Base-by-base conservation (phyloP, 768 basidiomycete species). In the Hygrophorus pudorinus region DNA sequence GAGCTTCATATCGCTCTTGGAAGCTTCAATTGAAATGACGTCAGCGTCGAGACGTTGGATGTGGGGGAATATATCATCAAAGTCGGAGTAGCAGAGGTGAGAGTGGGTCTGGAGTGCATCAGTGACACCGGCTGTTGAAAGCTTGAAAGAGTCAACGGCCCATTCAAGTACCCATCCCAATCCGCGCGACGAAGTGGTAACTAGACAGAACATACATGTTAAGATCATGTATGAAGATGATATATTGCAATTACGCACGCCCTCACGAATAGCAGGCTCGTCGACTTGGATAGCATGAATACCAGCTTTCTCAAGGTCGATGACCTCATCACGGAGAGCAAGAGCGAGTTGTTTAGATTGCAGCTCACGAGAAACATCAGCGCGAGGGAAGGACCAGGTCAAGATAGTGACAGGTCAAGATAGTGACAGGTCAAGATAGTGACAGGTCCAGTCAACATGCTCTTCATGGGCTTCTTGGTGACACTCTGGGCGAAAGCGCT, bases 21-120 rank as follows among this genome's bases (percentile, higher is more conserved):
- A 94, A 39, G 92, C 91, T 67, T 97, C 93, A 60, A 97, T 96
- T 42, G 92, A 94, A 70, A 99, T 98, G 64, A 96, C 91, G 63
- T 99, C 96, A 51, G 93, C 92, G 57, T 99, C 96, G 48, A 99
- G 84, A 52, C 84, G 81, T 66, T 93, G 84, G 62, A 98, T 96
- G 48, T 88, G 93, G 24, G 87, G 81, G 87, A 97, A 97, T 70
- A 97, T 97, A 63, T 96, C 90, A 69, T 85, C 88, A 62, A 97
- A 98, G 73, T 97, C 93, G 45, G 93, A 97, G 73, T 91, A 93
- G 73, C 91, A 94, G 78, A 94, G 94, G 76, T 99, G 96, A 41
- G 92, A 97, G 74, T 97, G 94, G 56, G 92, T 91, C 70, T 98
- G 94, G 57, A 90, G 87, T 48, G 80, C 73, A 63, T 98, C 85